phyloP scores from a whole-genome alignment of 2,329 filamentous ascomycete genomes.

The Dryadomyces quercivorus region DNA sequence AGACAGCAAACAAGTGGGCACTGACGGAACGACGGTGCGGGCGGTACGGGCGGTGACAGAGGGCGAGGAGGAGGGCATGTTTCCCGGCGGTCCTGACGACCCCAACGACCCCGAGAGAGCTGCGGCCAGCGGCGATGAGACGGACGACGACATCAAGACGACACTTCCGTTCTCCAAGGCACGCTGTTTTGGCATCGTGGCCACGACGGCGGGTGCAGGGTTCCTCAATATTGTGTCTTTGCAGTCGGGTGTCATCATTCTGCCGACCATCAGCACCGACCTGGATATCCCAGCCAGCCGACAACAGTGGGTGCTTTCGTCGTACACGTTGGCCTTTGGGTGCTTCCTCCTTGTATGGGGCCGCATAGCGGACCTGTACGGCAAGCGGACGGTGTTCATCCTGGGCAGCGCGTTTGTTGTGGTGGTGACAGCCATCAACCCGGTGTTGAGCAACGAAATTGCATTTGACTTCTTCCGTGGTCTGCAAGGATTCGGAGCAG shows the following conservation, averaged over 20 bases:
- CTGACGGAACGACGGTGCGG: too few relatives aligned
- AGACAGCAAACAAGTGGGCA: too few relatives aligned
- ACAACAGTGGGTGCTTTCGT: slow-evolving; percentile 53
- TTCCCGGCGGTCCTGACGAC: too few relatives aligned
- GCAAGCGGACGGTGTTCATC: slow-evolving; percentile 52
- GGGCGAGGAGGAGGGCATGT: too few relatives aligned
- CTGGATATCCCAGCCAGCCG: slow-evolving; percentile 43
- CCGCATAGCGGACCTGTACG: slow-evolving; percentile 55
- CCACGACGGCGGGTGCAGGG: slow-evolving; percentile 39
- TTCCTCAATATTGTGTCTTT: slow-evolving; percentile 45
- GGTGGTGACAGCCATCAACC: slow-evolving; percentile 42
- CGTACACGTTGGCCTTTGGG: slow-evolving; percentile 52
- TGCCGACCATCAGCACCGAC: slow-evolving; percentile 44
- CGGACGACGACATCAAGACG: neutral
- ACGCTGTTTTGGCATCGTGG: slow-evolving; percentile 38
- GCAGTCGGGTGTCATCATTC: slow-evolving; percentile 47
- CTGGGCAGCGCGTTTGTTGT: slow-evolving; percentile 51
- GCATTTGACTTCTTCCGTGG: slow-evolving; percentile 54
- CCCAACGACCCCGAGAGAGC: too few relatives aligned
- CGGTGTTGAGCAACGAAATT: slow-evolving; percentile 55
- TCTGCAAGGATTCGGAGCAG: slow-evolving; percentile 53
- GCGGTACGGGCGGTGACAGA: too few relatives aligned
- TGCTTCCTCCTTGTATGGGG: slow-evolving; percentile 58
- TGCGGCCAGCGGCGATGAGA: neutral
- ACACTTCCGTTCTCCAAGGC: slow-evolving; percentile 25